Conservation (phyloP, 2,329 filamentous ascomycete genomes). For the Balansia obtecta region DNA sequence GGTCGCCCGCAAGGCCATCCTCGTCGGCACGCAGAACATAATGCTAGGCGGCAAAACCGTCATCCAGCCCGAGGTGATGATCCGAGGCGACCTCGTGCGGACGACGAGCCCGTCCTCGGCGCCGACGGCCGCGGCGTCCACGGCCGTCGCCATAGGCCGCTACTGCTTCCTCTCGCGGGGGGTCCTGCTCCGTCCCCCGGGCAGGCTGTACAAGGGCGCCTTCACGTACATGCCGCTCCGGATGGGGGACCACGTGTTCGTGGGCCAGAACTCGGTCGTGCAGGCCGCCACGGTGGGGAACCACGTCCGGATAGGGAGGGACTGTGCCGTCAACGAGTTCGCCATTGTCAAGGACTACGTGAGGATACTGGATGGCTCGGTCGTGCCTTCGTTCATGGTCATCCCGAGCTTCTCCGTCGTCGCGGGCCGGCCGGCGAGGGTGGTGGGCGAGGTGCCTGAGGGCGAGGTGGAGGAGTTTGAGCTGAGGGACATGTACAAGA, state of each 20-base stretch:
- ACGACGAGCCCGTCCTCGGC: constrained; percentile 31
- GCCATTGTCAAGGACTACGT: constrained; percentile 91
- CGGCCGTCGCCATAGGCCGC: constrained; percentile 75
- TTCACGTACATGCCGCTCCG: constrained; percentile 82
- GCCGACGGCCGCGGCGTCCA: constrained; percentile 37
- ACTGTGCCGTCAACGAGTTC: constrained; percentile 71
- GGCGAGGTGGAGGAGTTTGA: constrained; percentile 54
- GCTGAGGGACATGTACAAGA: constrained; percentile 51
- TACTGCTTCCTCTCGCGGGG: constrained; percentile 81
- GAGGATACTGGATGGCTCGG: constrained; percentile 69
- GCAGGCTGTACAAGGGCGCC: constrained; percentile 64
- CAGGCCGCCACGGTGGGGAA: constrained; percentile 74
- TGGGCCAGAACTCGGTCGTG: constrained; percentile 63
- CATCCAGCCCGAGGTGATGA: constrained; percentile 88
- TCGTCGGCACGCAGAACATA: constrained; percentile 94
- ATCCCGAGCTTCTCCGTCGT: constrained; percentile 87
- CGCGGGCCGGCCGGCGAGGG: constrained; percentile 66
- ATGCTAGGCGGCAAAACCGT: constrained; percentile 93
- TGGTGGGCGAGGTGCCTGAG: constrained; percentile 71
- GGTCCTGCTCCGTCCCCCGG: constrained; percentile 70
- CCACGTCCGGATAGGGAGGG: constrained; percentile 74
- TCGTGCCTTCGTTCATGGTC: constrained; percentile 80
- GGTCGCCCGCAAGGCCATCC: constrained; percentile 80
- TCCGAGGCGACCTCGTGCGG: constrained; percentile 75
- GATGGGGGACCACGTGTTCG: constrained; percentile 88